Conservation (phyloP, 2,329 filamentous ascomycete species). For the Cytospora schulzeri region DNA sequence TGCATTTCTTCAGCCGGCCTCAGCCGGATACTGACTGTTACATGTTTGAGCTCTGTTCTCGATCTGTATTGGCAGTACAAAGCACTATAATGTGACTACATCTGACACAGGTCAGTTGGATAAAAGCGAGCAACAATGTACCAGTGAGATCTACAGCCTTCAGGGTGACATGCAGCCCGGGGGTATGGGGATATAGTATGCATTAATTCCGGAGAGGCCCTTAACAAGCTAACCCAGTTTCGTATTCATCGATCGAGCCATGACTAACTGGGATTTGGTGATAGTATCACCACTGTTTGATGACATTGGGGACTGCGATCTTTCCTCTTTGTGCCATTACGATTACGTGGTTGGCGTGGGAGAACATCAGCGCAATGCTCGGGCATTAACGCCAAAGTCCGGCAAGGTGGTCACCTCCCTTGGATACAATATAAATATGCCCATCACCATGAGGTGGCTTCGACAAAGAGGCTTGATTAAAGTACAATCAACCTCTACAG, state of each 20-base stretch:
- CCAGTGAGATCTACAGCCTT: too few species aligned
- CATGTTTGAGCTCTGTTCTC: too few species aligned
- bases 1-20: too few species aligned
- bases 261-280: not conserved
- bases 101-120: too few species aligned
- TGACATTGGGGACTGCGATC: too few species aligned
- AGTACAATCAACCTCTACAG: not conserved
- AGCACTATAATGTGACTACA: too few species aligned
- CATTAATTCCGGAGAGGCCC: conserved; percentile 2
- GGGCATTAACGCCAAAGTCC: too few species aligned
- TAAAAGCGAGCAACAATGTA: too few species aligned
- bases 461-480: not conserved
- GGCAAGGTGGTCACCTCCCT: too few species aligned
- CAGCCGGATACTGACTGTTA: too few species aligned
- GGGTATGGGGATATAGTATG: not conserved
- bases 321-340: too few species aligned
- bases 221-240: conserved; percentile 6
- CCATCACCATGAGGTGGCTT: not conserved
- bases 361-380: not conserved
- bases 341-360: not conserved
- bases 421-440: not conserved
- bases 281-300: not conserved
- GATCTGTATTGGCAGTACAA: not conserved
- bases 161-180: not conserved
- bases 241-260: not conserved